Evolutionary conservation across 139 green algal species (phyloP).

Genomic region (Pseudopediastrum boryanum): DNA sequence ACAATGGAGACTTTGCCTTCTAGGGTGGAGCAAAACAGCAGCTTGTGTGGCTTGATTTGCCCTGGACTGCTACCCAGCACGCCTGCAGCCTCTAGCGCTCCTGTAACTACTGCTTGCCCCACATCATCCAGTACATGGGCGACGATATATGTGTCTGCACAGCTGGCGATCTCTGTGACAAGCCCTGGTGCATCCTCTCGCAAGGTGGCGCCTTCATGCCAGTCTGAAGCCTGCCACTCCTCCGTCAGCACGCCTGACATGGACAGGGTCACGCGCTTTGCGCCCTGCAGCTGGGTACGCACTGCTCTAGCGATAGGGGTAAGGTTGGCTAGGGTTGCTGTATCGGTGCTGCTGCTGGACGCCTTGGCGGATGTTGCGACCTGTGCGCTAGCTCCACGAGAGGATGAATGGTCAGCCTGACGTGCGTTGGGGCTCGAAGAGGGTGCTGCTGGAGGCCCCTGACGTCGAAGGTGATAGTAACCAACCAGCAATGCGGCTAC

Average conservation of each 20-base stretch:
- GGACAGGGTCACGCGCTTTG: conserved; percentile 68
- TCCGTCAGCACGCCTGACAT: conserved; percentile 69
- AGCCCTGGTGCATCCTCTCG: conserved; percentile 46
- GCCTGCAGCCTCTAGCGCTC: conserved; percentile 59
- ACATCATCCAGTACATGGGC: conserved; percentile 63
- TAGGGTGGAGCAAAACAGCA: conserved; percentile 81
- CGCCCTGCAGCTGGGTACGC: conserved; percentile 54
- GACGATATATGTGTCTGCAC: conserved; percentile 45
- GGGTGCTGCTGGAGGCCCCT: neutral
- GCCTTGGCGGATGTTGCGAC: neutral
- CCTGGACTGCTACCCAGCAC: conserved; percentile 33
- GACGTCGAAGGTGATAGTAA: conserved; percentile 45
- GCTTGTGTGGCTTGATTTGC: conserved; percentile 49
- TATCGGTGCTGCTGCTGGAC: neutral
- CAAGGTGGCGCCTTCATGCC: conserved; percentile 68
- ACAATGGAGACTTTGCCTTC: conserved; percentile 83
- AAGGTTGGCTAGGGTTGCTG: neutral
- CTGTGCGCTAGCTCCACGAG: neutral
- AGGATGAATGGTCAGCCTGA: neutral
- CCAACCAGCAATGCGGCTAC: conserved; percentile 59
- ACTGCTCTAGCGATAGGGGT: conserved; percentile 41
- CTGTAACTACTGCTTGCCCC: conserved; percentile 54
- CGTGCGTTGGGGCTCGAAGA: neutral
- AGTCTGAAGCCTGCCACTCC: conserved; percentile 48
- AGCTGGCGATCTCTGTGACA: conserved; percentile 49